phyloP scores from a whole-genome alignment of 495 filamentous ascomycete genomes.

The Alectoria sarmentosa region DNA sequence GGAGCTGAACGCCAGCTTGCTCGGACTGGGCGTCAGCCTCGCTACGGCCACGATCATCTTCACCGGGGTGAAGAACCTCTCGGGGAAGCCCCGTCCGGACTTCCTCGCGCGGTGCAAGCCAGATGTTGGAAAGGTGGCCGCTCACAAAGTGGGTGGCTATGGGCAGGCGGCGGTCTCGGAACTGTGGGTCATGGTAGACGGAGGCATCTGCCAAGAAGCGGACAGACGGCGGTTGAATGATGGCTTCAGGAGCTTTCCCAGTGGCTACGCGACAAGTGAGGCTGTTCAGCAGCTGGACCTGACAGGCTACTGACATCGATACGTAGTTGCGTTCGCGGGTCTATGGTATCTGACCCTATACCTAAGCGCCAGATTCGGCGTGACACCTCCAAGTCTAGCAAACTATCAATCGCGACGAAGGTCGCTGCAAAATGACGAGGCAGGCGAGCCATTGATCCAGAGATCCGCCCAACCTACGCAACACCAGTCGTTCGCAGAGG shows the following conservation, averaged over 20 bases:
- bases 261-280: constrained; percentile 58
- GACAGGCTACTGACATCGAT: neutral
- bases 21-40: constrained; percentile 52
- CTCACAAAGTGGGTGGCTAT: constrained; percentile 42
- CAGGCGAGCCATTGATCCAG: neutral
- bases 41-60: constrained; percentile 52
- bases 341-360: constrained; percentile 57
- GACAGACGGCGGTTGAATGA: constrained; percentile 40
- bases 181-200: constrained; percentile 43
- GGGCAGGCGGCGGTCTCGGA: constrained; percentile 36
- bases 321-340: constrained; percentile 53
- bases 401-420: constrained; percentile 20
- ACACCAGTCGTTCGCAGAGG: constrained; percentile 19
- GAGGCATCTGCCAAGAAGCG: constrained; percentile 45
- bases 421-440: constrained; percentile 3
- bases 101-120: constrained; percentile 55
- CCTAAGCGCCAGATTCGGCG: constrained; percentile 53
- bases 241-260: constrained; percentile 61
- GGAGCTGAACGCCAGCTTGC: constrained; percentile 57
- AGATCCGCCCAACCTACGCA: neutral
- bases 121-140: constrained; percentile 38
- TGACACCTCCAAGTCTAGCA: constrained; percentile 52
- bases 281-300: constrained; percentile 17
- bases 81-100: constrained; percentile 60
- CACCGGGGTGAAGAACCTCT: constrained; percentile 53